Base-by-base conservation (phyloP, 2,329 filamentous ascomycete genomes). In the Metarhizium anisopliae region DNA sequence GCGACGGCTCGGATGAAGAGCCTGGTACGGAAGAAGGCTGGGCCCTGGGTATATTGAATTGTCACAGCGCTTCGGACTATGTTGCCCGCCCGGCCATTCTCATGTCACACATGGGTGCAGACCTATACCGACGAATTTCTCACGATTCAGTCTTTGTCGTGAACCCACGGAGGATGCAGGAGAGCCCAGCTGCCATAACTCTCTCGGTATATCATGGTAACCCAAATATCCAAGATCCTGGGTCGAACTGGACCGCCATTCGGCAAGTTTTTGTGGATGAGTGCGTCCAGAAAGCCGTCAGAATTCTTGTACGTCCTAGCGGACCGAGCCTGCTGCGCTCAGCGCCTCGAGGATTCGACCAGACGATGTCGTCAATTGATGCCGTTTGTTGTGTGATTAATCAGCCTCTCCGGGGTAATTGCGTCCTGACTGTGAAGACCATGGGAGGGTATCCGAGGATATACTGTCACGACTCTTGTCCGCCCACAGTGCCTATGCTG, bases 241-340 rank as follows among this genome's bases (percentile, higher is more conserved):
- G 20, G 13, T 51, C 49, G 30, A 51, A 35, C 14, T 51, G 49
- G 49, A 35, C 5, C 3, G 6, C 16, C 6, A 38, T 51, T 14
- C 49, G 14, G 2, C 30, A 35, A n/a, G 35, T 51, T 8, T 16
- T 13, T 20, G 29, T 51, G 13, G 10, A 10, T 40, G 6, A n/a
- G 29, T 40, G 43, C n/a, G 6, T 4, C 14, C 47, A 50, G 43
- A 35, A 40, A 32, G 13, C 35, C 29, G 36, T 54, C 52, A 54
- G 35, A 32, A 29, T 54, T 14, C 52, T 54, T 32, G 52, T 50
- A n/a, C 52, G 52, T 4, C 30, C 42, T n/a, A 54, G 52, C 43
- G 52, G 43, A 4, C 52, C 25, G 6, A 54, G 52, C n/a, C 30
- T 49, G 14, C 43, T 47, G 10, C 42, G 30, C 25, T 18, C 20